A percentile compares a stretch with the other conserved stretches of the same genome.
Evolutionary conservation across 352 stramenopile species (phyloP).

Genomic region (Globisporangium heterothallicum): DNA sequence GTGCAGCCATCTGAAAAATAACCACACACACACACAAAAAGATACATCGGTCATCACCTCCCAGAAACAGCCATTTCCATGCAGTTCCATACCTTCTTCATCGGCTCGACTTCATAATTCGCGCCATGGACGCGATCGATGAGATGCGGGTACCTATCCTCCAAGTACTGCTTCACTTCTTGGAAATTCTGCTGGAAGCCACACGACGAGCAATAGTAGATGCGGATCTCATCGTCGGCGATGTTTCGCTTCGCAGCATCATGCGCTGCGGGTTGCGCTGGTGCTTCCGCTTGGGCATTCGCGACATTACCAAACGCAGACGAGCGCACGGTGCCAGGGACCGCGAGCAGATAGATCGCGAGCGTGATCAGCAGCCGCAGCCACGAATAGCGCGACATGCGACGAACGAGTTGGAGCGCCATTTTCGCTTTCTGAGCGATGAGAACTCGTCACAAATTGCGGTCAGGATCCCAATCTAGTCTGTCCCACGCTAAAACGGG

Average conservation of each 20-base stretch:
- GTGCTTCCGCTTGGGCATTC: constrained; percentile 6
- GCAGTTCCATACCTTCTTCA: constrained; percentile 27
- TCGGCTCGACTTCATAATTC: constrained; percentile 55
- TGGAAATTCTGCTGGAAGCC: constrained; percentile 78
- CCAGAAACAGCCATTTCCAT: background rate
- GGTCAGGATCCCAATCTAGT: background rate
- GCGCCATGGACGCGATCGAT: constrained; percentile 51
- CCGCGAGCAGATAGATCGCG: constrained; percentile 22
- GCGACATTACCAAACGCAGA: background rate
- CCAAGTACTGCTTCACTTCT: constrained; percentile 60
- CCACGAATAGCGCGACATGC: constrained; percentile 18
- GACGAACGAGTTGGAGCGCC: constrained; percentile 14
- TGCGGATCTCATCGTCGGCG: constrained; percentile 55
- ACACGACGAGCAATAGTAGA: constrained; percentile 70
- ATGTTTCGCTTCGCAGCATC: constrained; percentile 23
- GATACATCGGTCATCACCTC: background rate
- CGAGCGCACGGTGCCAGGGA: constrained; percentile 11
- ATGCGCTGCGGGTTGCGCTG: constrained; percentile 16
- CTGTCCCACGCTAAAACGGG: background rate
- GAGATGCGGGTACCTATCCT: constrained; percentile 72
- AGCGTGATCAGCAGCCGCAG: constrained; percentile 25
- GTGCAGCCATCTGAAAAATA: constrained; percentile 30
- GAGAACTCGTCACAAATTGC: too few relatives aligned
- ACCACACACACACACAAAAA: background rate
- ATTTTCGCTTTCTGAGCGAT: constrained; percentile 2